Evolutionary conservation across 208 protist species (phyloP), one percentile per base, ranked within the genome.

Genomic region (Leptomonas seymouri): DNA sequence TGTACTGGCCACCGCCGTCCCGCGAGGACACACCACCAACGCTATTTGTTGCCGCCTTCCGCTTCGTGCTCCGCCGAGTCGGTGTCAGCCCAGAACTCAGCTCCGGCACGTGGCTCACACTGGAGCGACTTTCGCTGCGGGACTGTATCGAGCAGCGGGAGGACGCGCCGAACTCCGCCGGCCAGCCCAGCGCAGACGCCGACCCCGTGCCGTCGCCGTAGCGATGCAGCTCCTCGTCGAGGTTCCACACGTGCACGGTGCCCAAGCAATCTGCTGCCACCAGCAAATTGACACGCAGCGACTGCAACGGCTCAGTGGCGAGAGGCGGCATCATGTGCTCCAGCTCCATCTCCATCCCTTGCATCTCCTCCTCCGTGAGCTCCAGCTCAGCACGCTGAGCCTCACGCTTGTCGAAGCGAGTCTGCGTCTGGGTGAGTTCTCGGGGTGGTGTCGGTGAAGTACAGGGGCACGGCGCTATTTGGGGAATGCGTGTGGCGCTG

Each of bases 211-310:
- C 46, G 25, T 60, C 53, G 57, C 50, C 44, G 50, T 51, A 21
- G 30, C 67, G 67, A 50, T 66, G 71, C 31, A 97, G 76, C 67
- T 97, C 89, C 70, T 94, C 89, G 51, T 93, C 87, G 1, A 97
- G 71, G 62, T 97, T 90, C 89, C 91, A 97, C n/a, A 97, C 31
- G 65, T 94, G 89, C 50, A 97, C 71, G 3, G 76, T 82, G 28
- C 91, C 91, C 31, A 88, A 63, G 45, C 73, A 86, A 63, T 97
- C 91, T 9, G 89, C 82, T 11, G 91, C 89, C 12, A 97, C 61
- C 41, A 97, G 71, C 16, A 97, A 49, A 68, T 97, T 91, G 12
- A 97, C 76, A 8, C 89, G 86, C 46, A 81, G 78, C 21, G 76
- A 77, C 73, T 94, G 89, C 16, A 55, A 18, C 14, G 89, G 85